Evolutionary conservation across 208 protist genomes (phyloP).

Genomic region (Wallacemonas rigidus): DNA sequence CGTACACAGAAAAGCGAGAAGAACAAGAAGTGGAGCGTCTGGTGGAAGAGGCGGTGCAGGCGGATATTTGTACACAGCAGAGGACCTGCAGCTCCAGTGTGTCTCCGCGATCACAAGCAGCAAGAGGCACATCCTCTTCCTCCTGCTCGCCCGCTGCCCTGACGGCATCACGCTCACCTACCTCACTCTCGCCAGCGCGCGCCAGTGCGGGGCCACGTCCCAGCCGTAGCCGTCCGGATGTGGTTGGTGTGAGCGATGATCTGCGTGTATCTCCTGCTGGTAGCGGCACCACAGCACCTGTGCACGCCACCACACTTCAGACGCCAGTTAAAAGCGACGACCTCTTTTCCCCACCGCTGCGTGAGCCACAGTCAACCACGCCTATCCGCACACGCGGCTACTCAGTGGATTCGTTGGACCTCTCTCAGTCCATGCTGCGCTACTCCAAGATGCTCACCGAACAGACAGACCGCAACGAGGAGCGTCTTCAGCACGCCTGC

Average conservation of each 20-base stretch:
- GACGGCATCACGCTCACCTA: not conserved
- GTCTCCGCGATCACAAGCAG: too few species aligned
- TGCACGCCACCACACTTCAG: not conserved
- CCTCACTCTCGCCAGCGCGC: not conserved
- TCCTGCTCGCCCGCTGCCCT: not conserved
- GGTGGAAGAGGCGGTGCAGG: too few species aligned
- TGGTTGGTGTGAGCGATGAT: too few species aligned
- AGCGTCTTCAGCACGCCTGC: conserved; percentile 33
- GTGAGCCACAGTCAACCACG: not conserved
- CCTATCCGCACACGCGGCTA: conserved; percentile 22
- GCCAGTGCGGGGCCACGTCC: too few species aligned
- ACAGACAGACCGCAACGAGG: conserved; percentile 39
- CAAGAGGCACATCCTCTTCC: too few species aligned
- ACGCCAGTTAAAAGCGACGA: not conserved
- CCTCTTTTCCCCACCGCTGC: not conserved
- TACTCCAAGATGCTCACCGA: conserved; percentile 52
- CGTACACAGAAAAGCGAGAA: too few species aligned
- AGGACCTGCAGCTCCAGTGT: too few species aligned
- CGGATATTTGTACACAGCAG: too few species aligned
- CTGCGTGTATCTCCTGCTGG: not conserved
- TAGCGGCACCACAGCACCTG: not conserved
- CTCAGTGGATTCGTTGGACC: conserved; percentile 40
- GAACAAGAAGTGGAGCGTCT: too few species aligned
- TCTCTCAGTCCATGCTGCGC: conserved; percentile 53
- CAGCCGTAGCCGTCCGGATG: too few species aligned